These are phyloP conservation scores for Aspergillus tamarii DNA, from an alignment of 2,329 filamentous ascomycete genomes.

Conservation along the genomic window DNA sequence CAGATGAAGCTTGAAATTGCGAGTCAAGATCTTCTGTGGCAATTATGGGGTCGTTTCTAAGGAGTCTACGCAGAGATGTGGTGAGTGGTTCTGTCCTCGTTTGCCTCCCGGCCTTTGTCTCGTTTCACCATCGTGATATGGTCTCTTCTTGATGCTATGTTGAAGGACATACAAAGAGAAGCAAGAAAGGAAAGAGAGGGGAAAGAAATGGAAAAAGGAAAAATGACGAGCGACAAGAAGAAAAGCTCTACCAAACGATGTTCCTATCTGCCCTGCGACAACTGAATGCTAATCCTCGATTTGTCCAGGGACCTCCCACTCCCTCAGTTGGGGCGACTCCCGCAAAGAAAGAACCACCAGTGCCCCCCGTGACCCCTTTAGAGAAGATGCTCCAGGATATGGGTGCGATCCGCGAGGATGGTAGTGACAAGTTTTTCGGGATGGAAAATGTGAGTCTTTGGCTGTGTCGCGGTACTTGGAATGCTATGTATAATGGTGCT, in stretches of 20 bases:
- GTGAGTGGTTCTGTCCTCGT: conserved; percentile 28
- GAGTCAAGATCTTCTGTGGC: conserved; percentile 26
- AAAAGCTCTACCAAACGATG: neutral
- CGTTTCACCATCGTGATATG: neutral
- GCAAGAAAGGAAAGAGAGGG: neutral
- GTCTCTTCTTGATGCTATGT: neutral
- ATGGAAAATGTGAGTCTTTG: conserved; percentile 83
- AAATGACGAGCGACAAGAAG: neutral
- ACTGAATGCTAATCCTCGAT: conserved; percentile 22
- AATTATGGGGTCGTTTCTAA: conserved; percentile 47
- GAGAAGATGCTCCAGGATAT: conserved; percentile 80
- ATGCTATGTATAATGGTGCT: conserved; percentile 17
- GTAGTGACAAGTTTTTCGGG: conserved; percentile 97
- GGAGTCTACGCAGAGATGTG: conserved; percentile 43
- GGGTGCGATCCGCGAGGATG: conserved; percentile 79
- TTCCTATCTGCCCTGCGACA: neutral
- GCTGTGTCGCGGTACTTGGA: neutral
- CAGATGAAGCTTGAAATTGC: conserved; percentile 34
- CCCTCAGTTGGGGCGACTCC: conserved; percentile 51
- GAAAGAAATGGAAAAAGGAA: neutral
- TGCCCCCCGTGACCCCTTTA: conserved; percentile 60
- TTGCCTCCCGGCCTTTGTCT: conserved; percentile 9
- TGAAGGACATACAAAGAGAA: neutral
- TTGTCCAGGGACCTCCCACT: conserved; percentile 50
- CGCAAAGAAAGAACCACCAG: conserved; percentile 63